phyloP scores from a whole-genome alignment of 2,329 filamentous ascomycete genomes.

The Ophiocordyceps camponoti-saundersi region DNA sequence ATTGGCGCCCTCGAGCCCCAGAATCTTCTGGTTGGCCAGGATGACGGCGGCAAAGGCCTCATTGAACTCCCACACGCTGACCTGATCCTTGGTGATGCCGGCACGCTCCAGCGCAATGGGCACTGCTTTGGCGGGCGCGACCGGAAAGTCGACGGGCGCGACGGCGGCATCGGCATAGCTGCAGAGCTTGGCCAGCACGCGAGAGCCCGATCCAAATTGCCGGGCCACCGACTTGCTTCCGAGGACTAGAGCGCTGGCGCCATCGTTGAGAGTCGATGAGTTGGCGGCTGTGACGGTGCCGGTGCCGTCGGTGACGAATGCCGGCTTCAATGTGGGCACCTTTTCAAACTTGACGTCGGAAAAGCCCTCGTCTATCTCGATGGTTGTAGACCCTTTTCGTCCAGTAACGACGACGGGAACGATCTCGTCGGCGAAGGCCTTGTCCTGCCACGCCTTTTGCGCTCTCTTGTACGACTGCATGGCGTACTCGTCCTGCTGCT shows the following conservation, averaged over 20 bases:
- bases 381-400: slow-evolving; percentile 65
- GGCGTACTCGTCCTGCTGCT: slow-evolving; percentile 83
- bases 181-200: slow-evolving; percentile 76
- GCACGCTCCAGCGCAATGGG: slow-evolving; percentile 78
- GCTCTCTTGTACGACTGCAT: slow-evolving; percentile 79
- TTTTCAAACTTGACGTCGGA: slow-evolving; percentile 77
- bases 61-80: slow-evolving; percentile 95
- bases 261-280: slow-evolving; percentile 86
- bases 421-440: slow-evolving; percentile 78
- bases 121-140: slow-evolving; percentile 83
- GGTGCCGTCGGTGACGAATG: slow-evolving; percentile 70
- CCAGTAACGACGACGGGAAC: slow-evolving; percentile 71
- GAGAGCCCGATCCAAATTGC: slow-evolving; percentile 58
- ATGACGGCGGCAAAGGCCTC: slow-evolving; percentile 95
- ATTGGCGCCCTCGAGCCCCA: slow-evolving; percentile 60
- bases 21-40: slow-evolving; percentile 85
- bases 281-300: slow-evolving; percentile 92
- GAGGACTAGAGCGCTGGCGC: slow-evolving; percentile 76
- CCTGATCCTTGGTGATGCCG: slow-evolving; percentile 79
- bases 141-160: slow-evolving; percentile 83
- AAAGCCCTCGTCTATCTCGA: slow-evolving; percentile 79
- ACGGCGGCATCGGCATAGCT: slow-evolving; percentile 79
- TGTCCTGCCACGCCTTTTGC: slow-evolving; percentile 72
- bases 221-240: slow-evolving; percentile 66
- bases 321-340: slow-evolving; percentile 72